Conservation (phyloP, 768 basidiomycete genomes). For the Pisolithus microcarpus region DNA sequence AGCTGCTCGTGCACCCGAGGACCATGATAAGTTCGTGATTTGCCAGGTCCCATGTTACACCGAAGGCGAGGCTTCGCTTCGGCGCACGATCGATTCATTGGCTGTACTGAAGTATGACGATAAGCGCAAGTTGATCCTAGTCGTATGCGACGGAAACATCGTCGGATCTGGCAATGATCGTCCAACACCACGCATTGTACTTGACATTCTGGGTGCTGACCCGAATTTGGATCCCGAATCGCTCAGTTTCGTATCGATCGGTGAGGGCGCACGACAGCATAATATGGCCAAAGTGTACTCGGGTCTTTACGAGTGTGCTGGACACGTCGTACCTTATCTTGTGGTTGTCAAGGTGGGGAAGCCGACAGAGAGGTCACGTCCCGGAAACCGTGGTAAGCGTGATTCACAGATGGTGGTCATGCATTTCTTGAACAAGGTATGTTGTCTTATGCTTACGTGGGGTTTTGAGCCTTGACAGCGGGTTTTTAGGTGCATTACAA, state of each 20-base stretch:
- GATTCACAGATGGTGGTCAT: conserved; percentile 95
- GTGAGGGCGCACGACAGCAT: conserved; percentile 92
- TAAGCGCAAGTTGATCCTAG: conserved; percentile 88
- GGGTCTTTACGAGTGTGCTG: conserved; percentile 86
- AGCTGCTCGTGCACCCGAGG: conserved; percentile 75
- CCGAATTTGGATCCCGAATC: conserved; percentile 92
- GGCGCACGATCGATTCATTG: conserved; percentile 87
- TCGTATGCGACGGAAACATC: conserved; percentile 98
- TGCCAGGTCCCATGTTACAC: conserved; percentile 99
- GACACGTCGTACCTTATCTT: conserved; percentile 93
- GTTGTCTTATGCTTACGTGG: conserved; percentile 4
- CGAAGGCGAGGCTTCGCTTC: conserved; percentile 82
- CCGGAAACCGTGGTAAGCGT: conserved; percentile 97
- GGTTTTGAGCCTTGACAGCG: neutral
- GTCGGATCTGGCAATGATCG: conserved; percentile 95
- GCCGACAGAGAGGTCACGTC: conserved; percentile 85
- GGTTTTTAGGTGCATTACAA: conserved; percentile 83
- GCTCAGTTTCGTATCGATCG: conserved; percentile 86
- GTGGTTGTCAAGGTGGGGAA: conserved; percentile 93
- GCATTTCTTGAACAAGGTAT: conserved; percentile 95
- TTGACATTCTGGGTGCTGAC: conserved; percentile 94
- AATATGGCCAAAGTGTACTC: conserved; percentile 99
- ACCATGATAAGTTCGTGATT: conserved; percentile 95
- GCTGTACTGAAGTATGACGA: conserved; percentile 96
- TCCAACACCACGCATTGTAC: conserved; percentile 90